Percentiles rank a stretch among this genome's conserved stretches.
These are phyloP conservation scores for Polyporus tsugae DNA, from an alignment of 1,284 basidiomycete species.

Conservation along the genomic window DNA sequence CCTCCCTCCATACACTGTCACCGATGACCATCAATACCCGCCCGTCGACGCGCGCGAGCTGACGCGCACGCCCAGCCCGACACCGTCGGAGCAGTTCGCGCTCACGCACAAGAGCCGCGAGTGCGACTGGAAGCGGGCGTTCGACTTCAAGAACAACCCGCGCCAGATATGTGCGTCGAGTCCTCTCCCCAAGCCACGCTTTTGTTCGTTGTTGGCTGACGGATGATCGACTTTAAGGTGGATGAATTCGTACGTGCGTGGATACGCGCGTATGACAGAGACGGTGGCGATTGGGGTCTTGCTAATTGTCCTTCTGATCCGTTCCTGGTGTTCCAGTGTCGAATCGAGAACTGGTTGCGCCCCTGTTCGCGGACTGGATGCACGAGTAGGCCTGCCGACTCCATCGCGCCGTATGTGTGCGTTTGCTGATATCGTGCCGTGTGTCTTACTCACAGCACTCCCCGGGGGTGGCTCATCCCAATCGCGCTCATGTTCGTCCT, in stretches of 20 bases:
- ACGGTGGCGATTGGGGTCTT: background rate
- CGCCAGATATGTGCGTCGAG: background rate
- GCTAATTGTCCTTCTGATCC: constrained; percentile 39
- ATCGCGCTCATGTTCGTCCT: too few species aligned
- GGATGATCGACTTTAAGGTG: too few species aligned
- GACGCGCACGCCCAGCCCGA: constrained; percentile 49
- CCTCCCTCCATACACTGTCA: background rate
- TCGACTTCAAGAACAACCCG: constrained; percentile 3
- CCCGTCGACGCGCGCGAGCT: constrained; percentile 27
- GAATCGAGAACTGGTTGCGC: constrained; percentile 68
- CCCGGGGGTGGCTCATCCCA: too few species aligned
- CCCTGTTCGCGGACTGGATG: too few species aligned
- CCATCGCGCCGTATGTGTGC: too few species aligned
- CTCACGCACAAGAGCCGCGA: constrained; percentile 8
- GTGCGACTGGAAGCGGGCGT: constrained; percentile 5
- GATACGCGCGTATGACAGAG: too few species aligned
- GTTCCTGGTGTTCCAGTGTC: constrained; percentile 61
- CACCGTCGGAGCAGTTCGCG: constrained; percentile 40
- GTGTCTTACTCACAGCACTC: too few species aligned
- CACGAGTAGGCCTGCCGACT: too few species aligned
- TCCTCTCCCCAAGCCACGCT: too few species aligned
- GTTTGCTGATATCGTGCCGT: too few species aligned
- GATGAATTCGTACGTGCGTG: too few species aligned
- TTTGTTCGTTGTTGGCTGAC: too few species aligned
- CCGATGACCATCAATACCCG: background rate